Conservation (phyloP, 179 eudicot species). For the Silene coronaria region DNA sequence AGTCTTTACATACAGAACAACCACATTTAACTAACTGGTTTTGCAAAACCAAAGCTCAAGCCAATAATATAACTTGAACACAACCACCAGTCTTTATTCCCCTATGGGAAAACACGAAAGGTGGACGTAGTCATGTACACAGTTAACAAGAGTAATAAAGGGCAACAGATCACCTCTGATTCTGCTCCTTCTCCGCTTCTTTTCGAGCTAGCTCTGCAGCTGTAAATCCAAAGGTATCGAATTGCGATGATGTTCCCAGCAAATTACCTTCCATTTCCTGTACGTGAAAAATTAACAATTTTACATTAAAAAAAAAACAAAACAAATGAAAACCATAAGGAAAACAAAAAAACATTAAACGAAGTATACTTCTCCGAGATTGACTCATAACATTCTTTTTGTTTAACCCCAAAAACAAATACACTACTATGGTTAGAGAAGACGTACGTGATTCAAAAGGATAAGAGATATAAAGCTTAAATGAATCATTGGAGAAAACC, state of each 20-base stretch:
- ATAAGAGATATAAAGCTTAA: not conserved
- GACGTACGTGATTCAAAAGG: not conserved
- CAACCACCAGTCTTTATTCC: not conserved
- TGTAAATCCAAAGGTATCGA: conserved; percentile 90
- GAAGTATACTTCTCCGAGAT: not conserved
- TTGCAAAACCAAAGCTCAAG: conserved; percentile 5
- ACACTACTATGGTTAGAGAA: not conserved
- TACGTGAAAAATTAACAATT: not conserved
- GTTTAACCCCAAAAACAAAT: conserved; percentile 3
- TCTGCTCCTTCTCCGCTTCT: conserved; percentile 79
- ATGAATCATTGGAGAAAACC: not conserved
- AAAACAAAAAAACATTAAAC: not conserved
- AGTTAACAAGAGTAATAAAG: conserved; percentile 6
- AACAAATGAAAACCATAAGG: not conserved
- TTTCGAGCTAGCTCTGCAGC: conserved; percentile 81
- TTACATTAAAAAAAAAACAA: not conserved
- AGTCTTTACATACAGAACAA: not conserved
- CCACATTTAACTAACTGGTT: not conserved
- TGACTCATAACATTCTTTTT: too few species aligned
- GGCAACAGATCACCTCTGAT: conserved; percentile 49
- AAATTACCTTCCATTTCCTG: conserved; percentile 84
- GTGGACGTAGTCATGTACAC: not conserved
- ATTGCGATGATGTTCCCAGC: conserved; percentile 77
- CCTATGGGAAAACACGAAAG: not conserved
- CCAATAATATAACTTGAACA: not conserved